Base-by-base conservation (phyloP, 139 green algal genomes). In the Astrephomene gubernaculifera region DNA sequence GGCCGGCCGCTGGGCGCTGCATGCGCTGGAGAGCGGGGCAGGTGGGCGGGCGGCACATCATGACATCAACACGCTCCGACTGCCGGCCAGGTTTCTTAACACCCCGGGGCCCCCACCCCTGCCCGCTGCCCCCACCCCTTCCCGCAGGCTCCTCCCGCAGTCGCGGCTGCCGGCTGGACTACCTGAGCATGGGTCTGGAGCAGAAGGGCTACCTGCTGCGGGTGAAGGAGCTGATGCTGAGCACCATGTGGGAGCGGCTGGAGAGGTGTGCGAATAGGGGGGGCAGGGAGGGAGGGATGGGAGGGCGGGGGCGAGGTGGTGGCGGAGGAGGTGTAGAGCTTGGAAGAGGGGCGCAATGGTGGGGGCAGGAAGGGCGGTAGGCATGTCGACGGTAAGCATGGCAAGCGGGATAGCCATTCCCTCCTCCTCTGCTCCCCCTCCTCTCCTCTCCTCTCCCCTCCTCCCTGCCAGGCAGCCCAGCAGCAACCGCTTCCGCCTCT, bases 231-330 rank as follows among this genome's bases (percentile, higher is more conserved):
- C 67, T 91, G 14, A 63, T 87, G 52, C 53, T 91, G 45, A 73
- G 61, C 24, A 76, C 87, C 52, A 87, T 91, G 79, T 91, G 84
- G 52, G 88, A 91, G 65, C 45, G 87, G 31, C 64, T 89, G 53
- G 54, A 91, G 63, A 79, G 79, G 79, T 89, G 57, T 22, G n/a
- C 4, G 38, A 14, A 7, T 8, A 9, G 41, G 38, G 38, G 14
- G 38, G 25, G 67, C 17, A 39, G 4, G n/a, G n/a, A n/a, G n/a
- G n/a, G n/a, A n/a, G n/a, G n/a, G n/a, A n/a, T n/a, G n/a, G n/a
- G n/a, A n/a, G n/a, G n/a, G n/a, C n/a, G n/a, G n/a, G n/a, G n/a
- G n/a, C n/a, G n/a, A n/a, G n/a, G n/a, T n/a, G n/a, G n/a, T n/a
- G n/a, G n/a, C n/a, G n/a, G n/a, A n/a, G n/a, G n/a, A n/a, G n/a